Evolutionary conservation across 2,329 filamentous ascomycete genomes (phyloP), one percentile per base, ranked within the genome.

Genomic region (Aspergillus brasiliensis): DNA sequence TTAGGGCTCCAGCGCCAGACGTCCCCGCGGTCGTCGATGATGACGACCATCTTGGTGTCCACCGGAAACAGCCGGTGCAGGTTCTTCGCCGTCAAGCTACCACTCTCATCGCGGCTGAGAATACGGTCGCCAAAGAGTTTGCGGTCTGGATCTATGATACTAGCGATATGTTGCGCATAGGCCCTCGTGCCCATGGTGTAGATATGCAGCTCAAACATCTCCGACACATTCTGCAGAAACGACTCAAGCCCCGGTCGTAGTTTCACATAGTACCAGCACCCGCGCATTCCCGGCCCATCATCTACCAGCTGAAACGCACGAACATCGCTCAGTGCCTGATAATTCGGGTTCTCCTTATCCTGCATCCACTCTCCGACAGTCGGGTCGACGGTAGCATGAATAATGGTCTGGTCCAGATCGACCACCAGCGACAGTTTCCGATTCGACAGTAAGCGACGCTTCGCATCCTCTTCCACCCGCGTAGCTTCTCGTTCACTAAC

Each of bases 121-220:
- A 99, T 93, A 57, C 95, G 88, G 76, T 97, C 93, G 40, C 91
- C 94, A 74, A 99, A 99, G 8, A 97, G 86, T 73, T 89, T 93
- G 65, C 89, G 86, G 34, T 94, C 88, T 0, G 94, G 94, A 71
- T 99, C 95, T 63, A 99, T 91, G 63, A 99, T 94, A 67, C 90
- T 89, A 38, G 92, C 92, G 68, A 99, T 96, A 62, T 91, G 90
- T 67, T 93, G 84, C 8, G 95, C 95, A 73, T 99, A 99, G n/a
- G 94, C 91, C 64, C 95, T 87, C 21, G 95, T 99, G 58, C 94
- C 95, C 95, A 99, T 99, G 46, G 95, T 99, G 80, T 99, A 99
- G 64, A 99, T 94, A 75, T 99, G 95, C 71, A 98, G 82, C 79
- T 99, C 95, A 78, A 95, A 99, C 69, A 95, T 81, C 70, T 88